A percentile compares a stretch with the other conserved stretches of the same genome.
phyloP scores from a whole-genome alignment of 1,139 yeast genomes.

The Debaryomyces fabryi region DNA sequence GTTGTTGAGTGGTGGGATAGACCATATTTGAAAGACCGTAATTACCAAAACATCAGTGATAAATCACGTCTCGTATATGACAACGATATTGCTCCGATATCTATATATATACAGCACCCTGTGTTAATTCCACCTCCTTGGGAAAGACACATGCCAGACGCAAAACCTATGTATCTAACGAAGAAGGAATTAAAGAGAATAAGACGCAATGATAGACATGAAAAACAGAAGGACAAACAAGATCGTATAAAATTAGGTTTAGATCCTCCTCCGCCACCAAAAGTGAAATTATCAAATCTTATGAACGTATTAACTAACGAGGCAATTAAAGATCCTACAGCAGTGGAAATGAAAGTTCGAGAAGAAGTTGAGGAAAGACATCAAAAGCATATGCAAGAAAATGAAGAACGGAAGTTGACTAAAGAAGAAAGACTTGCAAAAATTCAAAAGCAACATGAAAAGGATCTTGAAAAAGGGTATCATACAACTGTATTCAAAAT shows the following conservation, averaged over 20 bases:
- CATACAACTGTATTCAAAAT: slow-evolving; percentile 64
- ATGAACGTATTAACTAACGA: slow-evolving; percentile 86
- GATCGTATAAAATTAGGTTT: slow-evolving; percentile 80
- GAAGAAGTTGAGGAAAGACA: slow-evolving; percentile 68
- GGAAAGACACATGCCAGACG: slow-evolving; percentile 47
- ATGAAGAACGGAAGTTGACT: slow-evolving; percentile 63
- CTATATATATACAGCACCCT: slow-evolving; percentile 80
- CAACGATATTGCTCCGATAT: slow-evolving; percentile 52
- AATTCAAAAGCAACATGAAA: slow-evolving; percentile 46
- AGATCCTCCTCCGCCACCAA: slow-evolving; percentile 88
- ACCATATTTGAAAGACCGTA: slow-evolving; percentile 40
- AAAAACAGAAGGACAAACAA: slow-evolving; percentile 67
- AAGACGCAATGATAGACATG: slow-evolving; percentile 70
- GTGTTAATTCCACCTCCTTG: slow-evolving; percentile 63
- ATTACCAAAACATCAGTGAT: slow-evolving; percentile 28
- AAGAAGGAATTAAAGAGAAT: slow-evolving; percentile 75
- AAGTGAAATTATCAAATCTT: slow-evolving; percentile 78
- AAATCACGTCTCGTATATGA: slow-evolving; percentile 26
- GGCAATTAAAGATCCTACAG: slow-evolving; percentile 89
- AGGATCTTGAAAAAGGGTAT: slow-evolving; percentile 50
- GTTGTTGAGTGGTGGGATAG: slow-evolving; percentile 84
- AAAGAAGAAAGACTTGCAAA: slow-evolving; percentile 60
- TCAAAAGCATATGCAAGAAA: slow-evolving; percentile 60
- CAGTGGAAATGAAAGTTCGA: slow-evolving; percentile 72
- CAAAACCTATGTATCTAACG: slow-evolving; percentile 62